These are phyloP conservation scores for Ulvella scutata DNA, from an alignment of 139 green algal genomes.

Conservation along the genomic window DNA sequence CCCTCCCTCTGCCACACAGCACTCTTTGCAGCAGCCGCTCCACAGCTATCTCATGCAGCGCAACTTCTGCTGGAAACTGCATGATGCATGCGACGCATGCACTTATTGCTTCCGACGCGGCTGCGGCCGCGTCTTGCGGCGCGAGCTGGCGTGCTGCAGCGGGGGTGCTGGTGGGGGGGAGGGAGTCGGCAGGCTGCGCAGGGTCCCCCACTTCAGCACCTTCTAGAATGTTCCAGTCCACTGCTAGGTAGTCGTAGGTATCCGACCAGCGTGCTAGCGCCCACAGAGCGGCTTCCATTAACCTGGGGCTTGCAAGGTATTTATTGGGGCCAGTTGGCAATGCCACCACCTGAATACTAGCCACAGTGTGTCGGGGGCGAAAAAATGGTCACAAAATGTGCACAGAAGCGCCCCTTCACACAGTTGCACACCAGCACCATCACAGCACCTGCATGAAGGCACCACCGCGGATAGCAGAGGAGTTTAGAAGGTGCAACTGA, in stretches of 20 bases:
- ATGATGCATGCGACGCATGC: neutral
- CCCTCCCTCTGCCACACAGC: neutral
- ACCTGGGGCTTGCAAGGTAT: neutral
- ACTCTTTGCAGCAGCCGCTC: neutral
- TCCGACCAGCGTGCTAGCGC: neutral
- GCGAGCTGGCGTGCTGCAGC: neutral
- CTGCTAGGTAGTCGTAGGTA: neutral
- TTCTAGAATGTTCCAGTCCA: neutral
- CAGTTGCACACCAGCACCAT: neutral
- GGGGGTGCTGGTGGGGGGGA: no score
- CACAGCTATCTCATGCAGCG: neutral
- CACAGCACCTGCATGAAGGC: neutral
- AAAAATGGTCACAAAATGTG: no score
- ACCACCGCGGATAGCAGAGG: neutral
- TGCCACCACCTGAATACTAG: neutral
- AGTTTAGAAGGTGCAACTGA: neutral
- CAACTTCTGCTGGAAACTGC: neutral
- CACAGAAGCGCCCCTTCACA: neutral
- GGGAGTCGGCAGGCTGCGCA: neutral
- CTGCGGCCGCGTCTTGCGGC: neutral
- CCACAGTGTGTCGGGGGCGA: no score
- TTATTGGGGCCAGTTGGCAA: neutral
- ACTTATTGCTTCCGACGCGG: neutral
- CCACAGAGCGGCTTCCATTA: neutral
- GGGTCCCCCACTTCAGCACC: neutral